Evolutionary conservation across 1,284 basidiomycete species (phyloP).

Genomic region (Volvariella volvacea): DNA sequence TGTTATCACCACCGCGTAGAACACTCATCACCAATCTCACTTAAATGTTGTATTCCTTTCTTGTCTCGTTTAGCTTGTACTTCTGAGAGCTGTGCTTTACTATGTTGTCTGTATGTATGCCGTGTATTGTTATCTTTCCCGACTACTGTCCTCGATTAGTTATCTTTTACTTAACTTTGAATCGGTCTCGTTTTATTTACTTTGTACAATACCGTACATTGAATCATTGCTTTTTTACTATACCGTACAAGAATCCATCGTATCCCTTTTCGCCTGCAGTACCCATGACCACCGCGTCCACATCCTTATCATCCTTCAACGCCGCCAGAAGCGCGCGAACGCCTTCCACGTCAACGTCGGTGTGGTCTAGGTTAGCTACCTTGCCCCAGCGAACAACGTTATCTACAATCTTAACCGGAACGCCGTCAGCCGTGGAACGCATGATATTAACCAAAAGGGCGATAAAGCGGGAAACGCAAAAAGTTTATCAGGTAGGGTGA

Average conservation of each 20-base stretch:
- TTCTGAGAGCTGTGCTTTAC: background rate
- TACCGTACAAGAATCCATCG: slow-evolving; percentile 54
- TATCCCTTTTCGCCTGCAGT: slow-evolving; percentile 58
- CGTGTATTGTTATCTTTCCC: too few species aligned
- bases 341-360: slow-evolving; percentile 34
- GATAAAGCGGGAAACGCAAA: background rate
- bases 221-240: slow-evolving; percentile 17
- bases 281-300: slow-evolving; percentile 55
- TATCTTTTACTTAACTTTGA: too few species aligned
- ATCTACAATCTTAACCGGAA: slow-evolving; percentile 42
- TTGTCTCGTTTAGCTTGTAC: background rate
- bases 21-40: slow-evolving; percentile 36
- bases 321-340: slow-evolving; percentile 40
- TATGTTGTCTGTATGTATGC: background rate
- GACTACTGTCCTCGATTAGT: too few species aligned
- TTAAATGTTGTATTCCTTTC: slow-evolving; percentile 17
- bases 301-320: slow-evolving; percentile 45
- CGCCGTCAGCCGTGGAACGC: too few species aligned
- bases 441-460: too few species aligned
- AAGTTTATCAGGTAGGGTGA: too few species aligned
- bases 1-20: slow-evolving; percentile 43
- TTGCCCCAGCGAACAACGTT: slow-evolving; percentile 50
- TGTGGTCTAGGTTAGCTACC: slow-evolving; percentile 35
- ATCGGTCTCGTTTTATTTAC: too few species aligned
- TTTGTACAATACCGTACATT: background rate